Base-by-base conservation (phyloP, 371 early-diverging fungal genomes). In the Syncephalastrum sp. region DNA sequence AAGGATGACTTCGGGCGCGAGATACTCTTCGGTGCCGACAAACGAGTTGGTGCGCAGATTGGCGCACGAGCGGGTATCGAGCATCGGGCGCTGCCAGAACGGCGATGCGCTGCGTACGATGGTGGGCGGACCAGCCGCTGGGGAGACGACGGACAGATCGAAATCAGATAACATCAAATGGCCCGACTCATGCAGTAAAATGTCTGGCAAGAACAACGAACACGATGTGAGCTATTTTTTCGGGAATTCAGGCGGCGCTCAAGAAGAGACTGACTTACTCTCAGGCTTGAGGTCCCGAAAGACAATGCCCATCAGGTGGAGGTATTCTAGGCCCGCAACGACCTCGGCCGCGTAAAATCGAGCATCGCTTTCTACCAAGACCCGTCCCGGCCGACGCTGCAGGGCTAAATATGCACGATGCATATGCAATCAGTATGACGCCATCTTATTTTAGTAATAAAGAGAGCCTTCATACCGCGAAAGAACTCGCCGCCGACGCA, bases 11-110 rank as follows among this genome's bases (percentile, higher is more conserved):
- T 99, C 99, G 5, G 99, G 99, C 21, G 99, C 97, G 51, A 92
- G 68, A 60, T 99, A 99, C 71, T 98, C 99, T 14, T 99, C 99
- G 38, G 99, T 99, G 3, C 99, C 99, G 67, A 96, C 96, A 83
- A 97, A 96, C 29, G 93, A 92, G 72, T 96, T 95, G 15, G 96
- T 94, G 58, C 95, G 74, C 50, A 93, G 64, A 53, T 85, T 76
- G 16, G 91, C 87, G 68, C 93, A 94, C 6, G 86, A 77, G 47
- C 89, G 86, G n/a, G 96, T 96, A 70, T 96, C 93, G 51, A 96
- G 79, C 21, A 80, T 70, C 19, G 84, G 83, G 12, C 79, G 82
- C 68, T 73, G 47, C 33, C 45, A 77, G 77, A 51, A 61, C 65
- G 82, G 74, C 3, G 85, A 76, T 45, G 64, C 77, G 50, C 70